These are phyloP conservation scores for Daldinia concentrica DNA, from an alignment of 495 filamentous ascomycete genomes.

Conservation along the genomic window DNA sequence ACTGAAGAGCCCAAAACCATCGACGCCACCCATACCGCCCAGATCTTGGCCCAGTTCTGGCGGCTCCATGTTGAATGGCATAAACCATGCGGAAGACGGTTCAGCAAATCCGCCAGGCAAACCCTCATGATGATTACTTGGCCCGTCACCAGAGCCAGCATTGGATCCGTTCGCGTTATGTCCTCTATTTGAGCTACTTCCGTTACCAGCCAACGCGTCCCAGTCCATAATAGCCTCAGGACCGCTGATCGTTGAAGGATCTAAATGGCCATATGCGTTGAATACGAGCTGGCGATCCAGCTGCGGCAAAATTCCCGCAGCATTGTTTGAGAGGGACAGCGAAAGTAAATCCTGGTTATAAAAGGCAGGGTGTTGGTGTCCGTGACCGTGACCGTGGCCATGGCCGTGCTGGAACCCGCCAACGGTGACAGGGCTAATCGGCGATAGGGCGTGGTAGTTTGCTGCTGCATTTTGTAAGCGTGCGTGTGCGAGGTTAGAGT, in stretches of 20 bases:
- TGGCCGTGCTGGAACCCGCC: conserved; percentile 45
- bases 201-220: conserved; percentile 45
- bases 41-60: conserved; percentile 66
- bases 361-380: conserved; percentile 50
- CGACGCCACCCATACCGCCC: conserved; percentile 50
- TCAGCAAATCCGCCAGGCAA: conserved; percentile 50
- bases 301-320: conserved; percentile 60
- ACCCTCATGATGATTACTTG: conserved; percentile 32
- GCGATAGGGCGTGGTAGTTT: conserved; percentile 56
- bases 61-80: conserved; percentile 92
- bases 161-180: conserved; percentile 65
- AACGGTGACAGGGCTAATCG: conserved; percentile 56
- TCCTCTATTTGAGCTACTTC: conserved; percentile 65
- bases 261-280: conserved; percentile 74
- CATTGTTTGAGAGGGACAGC: conserved; percentile 54
- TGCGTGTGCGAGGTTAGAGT: conserved; percentile 50
- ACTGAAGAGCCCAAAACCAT: conserved; percentile 56
- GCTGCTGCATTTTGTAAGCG: conserved; percentile 48
- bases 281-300: conserved; percentile 83
- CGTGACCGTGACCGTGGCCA: conserved; percentile 51
- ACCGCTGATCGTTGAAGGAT: conserved; percentile 53
- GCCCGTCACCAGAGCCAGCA: conserved; percentile 54
- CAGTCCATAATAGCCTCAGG: conserved; percentile 47
- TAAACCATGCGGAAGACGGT: conserved; percentile 85
- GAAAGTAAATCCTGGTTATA: conserved; percentile 59